Evolutionary conservation across 192 early-diverging fungal genomes (phyloP), one percentile per base, ranked within the genome.

Genomic region (Chytriomyces hyalinus): DNA sequence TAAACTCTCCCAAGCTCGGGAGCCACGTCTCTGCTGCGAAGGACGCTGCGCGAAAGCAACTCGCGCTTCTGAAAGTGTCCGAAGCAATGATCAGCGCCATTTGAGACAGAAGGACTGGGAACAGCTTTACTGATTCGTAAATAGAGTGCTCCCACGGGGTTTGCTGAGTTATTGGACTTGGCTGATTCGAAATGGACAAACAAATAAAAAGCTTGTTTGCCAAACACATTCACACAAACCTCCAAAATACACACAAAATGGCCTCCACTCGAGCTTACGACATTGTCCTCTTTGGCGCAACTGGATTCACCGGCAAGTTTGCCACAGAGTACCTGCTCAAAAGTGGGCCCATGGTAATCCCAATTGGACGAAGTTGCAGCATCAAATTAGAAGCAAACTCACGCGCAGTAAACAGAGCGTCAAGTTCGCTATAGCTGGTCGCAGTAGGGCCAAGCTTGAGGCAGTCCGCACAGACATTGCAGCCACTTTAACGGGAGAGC

Each of bases 351-450:
- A 24, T 69, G 44, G 81, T 82, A 67, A 79, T 24, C 28, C 80
- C 6, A 11, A 36, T 36, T 36, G 1, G 36, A 4, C 2, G 36
- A 8, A 17, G 6, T 0, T 0, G 0, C 11, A 61, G 20, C 73
- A 59, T 8, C n/a, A 22, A 6, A 5, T 62, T 59, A 17, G 28
- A 66, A n/a, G 26, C 15, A 15, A 60, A n/a, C 49, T 46, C 50
- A 57, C 49, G 28, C 50, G 47, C 66, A 20, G n/a, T 3, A 36
- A 36, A 36, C 36, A 88, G 84, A 82, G 81, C 44, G 80, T 92
- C 5, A 85, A 81, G 64, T 87, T 95, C 78, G 94, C 95, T 6
- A 87, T 97, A 45, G 94, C 93, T 26, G 95, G 95, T 15, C 90
- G 95, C 53, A 91, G 80, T 74, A 26, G 81, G 68, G 47, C 61